phyloP scores from a whole-genome alignment of 495 filamentous ascomycete genomes.

The Daldinia grandis region DNA sequence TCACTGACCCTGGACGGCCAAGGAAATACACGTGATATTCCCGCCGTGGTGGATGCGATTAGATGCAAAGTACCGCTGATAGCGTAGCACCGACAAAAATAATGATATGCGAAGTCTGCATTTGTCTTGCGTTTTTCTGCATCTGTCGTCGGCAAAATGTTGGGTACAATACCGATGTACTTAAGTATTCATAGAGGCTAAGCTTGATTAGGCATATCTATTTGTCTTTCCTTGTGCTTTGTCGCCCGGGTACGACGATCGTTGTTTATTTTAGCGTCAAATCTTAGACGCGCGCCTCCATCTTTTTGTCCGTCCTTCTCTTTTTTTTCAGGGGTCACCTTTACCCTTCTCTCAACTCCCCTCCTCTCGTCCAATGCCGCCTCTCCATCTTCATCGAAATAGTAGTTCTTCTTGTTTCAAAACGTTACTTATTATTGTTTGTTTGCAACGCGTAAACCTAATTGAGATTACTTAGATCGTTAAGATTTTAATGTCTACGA shows the following conservation, averaged over 20 bases:
- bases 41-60: slow-evolving; percentile 22
- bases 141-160: neutral
- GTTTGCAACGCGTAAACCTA: neutral
- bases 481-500: neutral
- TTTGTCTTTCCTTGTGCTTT: neutral
- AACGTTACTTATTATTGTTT: slow-evolving; percentile 11
- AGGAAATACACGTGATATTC: slow-evolving; percentile 39
- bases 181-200: neutral
- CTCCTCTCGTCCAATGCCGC: slow-evolving; percentile 32
- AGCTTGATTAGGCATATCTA: neutral
- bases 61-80: slow-evolving; percentile 3
- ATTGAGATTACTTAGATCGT: slow-evolving; percentile 2
- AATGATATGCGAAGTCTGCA: neutral
- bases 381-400: slow-evolving; percentile 32
- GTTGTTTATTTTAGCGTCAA: slow-evolving; percentile 28
- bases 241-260: slow-evolving; percentile 24
- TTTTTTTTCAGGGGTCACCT: slow-evolving; percentile 16
- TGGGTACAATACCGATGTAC: neutral
- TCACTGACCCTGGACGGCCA: slow-evolving; percentile 17
- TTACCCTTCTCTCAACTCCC: slow-evolving; percentile 2
- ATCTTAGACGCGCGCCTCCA: slow-evolving; percentile 46
- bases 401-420: slow-evolving; percentile 30
- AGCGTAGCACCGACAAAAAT: slow-evolving; percentile 15
- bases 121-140: slow-evolving; percentile 1
- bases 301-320: slow-evolving; percentile 15